These are phyloP conservation scores for Bryopsis sp. DNA, from an alignment of 139 green algal genomes.

Conservation along the genomic window DNA sequence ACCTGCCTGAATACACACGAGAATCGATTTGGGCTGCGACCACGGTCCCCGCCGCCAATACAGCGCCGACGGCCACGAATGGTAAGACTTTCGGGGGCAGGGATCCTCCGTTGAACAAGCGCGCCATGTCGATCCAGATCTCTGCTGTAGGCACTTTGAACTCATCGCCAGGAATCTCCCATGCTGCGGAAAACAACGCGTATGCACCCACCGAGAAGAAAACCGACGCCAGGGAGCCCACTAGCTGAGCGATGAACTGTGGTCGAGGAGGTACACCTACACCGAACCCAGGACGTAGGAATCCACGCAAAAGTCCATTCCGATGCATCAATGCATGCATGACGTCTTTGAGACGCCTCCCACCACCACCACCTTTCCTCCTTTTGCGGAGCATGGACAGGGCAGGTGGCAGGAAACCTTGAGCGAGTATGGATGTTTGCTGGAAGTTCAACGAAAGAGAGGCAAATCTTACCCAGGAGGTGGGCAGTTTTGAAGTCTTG, in stretches of 20 bases:
- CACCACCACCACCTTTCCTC: no score
- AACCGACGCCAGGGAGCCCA: conserved; percentile 30
- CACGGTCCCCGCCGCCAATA: conserved; percentile 1
- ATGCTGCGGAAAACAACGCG: conserved; percentile 35
- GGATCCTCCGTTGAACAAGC: conserved; percentile 35
- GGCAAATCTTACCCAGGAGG: conserved; percentile 39
- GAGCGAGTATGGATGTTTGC: conserved; percentile 6
- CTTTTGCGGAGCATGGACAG: no score
- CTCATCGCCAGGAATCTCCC: conserved; percentile 27
- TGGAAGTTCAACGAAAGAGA: background rate
- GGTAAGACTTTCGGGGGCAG: conserved; percentile 25
- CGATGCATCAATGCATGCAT: no score
- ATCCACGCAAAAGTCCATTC: no score
- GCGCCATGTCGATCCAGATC: conserved; percentile 55
- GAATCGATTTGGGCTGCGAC: background rate
- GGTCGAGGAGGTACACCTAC: conserved; percentile 30
- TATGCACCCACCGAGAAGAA: conserved; percentile 36
- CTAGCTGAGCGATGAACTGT: conserved; percentile 44
- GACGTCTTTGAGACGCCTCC: no score
- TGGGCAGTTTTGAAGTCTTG: conserved; percentile 57
- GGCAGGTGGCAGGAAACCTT: no score
- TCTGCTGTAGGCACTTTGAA: conserved; percentile 35
- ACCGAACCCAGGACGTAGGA: background rate
- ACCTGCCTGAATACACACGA: background rate
- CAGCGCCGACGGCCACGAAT: conserved; percentile 23